These are phyloP conservation scores for Tieghemostelium lacteum DNA, from an alignment of 78 protist species.

Conservation along the genomic window DNA sequence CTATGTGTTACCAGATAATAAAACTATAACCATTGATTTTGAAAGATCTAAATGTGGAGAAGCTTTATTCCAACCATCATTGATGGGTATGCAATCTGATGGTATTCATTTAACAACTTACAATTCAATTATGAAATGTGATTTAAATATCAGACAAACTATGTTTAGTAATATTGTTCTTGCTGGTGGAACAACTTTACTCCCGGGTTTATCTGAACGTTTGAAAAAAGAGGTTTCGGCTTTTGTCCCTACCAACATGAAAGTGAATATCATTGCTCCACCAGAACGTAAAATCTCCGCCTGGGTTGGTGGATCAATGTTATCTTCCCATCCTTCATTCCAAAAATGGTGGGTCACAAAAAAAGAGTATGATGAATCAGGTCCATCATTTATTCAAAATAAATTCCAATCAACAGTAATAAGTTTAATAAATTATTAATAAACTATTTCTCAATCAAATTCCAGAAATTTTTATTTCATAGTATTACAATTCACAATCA, in stretches of 20 bases:
- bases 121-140: constrained; percentile 92
- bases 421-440: too few species aligned
- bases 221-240: constrained; percentile 71
- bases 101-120: constrained; percentile 92
- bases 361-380: constrained; percentile 78
- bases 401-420: too few species aligned
- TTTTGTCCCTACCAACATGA: constrained; percentile 93
- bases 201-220: constrained; percentile 86
- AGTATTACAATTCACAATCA: too few species aligned
- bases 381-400: constrained; percentile 63
- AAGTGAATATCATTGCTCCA: constrained; percentile 94
- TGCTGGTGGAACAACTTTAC: constrained; percentile 95
- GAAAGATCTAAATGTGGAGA: constrained; percentile 94
- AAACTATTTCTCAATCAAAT: too few species aligned
- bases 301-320: constrained; percentile 98
- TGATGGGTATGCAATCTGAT: constrained; percentile 87
- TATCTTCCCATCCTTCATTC: constrained; percentile 79
- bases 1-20: constrained; percentile 92
- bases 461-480: too few species aligned
- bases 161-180: constrained; percentile 91
- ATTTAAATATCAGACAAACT: constrained; percentile 89
- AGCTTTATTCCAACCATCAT: constrained; percentile 93
- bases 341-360: constrained; percentile 29
- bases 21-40: constrained; percentile 89
- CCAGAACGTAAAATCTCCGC: constrained; percentile 96